Conservation (phyloP, 1,284 basidiomycete genomes). For the Mycena sp. region DNA sequence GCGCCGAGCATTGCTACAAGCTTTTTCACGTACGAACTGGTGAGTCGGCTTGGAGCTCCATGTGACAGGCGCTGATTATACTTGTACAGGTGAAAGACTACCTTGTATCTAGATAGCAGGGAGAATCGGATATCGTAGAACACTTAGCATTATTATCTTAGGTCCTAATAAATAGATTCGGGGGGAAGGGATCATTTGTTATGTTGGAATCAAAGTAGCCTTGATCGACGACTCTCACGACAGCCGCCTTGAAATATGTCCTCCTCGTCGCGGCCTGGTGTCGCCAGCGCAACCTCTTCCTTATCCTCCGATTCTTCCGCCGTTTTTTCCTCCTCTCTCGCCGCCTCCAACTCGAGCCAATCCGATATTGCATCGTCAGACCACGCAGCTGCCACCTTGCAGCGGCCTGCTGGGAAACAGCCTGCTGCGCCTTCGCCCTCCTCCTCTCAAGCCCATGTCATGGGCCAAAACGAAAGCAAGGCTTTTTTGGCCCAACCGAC, state of each 20-base stretch:
- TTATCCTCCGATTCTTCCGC: constrained; percentile 31
- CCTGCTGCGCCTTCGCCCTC: constrained; percentile 23
- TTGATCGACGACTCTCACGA: constrained; percentile 4
- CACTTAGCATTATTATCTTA: constrained; percentile 25
- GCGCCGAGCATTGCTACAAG: constrained; percentile 93
- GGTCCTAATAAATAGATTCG: constrained; percentile 23
- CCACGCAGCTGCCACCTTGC: constrained; percentile 37
- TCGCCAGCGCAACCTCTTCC: constrained; percentile 33
- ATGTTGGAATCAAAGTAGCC: background rate
- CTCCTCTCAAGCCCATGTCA: constrained; percentile 31
- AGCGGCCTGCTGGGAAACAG: constrained; percentile 20
- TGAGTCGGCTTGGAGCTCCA: constrained; percentile 49
- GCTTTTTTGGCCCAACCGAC: constrained; percentile 26
- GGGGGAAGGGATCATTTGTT: background rate
- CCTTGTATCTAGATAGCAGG: constrained; percentile 35
- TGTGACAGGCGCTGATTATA: background rate
- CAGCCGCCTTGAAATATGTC: constrained; percentile 13
- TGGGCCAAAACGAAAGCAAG: constrained; percentile 38
- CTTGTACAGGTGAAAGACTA: constrained; percentile 48
- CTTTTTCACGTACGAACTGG: constrained; percentile 84
- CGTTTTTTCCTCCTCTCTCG: constrained; percentile 21
- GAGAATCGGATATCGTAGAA: background rate
- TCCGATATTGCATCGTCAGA: constrained; percentile 33
- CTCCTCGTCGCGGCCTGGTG: constrained; percentile 27
- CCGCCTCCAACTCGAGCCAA: constrained; percentile 28